Evolutionary conservation across 2,329 filamentous ascomycete species (phyloP).

Genomic region (Lasiodiplodia theobromae): DNA sequence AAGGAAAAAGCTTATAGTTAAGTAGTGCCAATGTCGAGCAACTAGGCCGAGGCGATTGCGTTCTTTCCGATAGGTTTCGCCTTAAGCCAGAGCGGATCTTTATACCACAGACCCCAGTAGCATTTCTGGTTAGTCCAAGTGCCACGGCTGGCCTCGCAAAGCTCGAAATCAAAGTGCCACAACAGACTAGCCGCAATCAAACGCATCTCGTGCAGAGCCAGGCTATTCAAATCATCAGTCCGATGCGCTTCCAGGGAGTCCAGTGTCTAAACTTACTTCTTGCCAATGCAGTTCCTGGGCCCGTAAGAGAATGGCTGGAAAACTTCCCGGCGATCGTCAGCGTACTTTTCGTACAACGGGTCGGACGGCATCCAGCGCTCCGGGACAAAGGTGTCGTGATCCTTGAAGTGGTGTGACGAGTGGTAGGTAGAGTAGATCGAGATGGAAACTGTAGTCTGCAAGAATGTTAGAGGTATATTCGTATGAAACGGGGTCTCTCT

Average conservation of each 20-base stretch:
- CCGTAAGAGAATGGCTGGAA: slow-evolving; percentile 41
- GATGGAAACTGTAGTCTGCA: slow-evolving; percentile 4
- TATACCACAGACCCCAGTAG: slow-evolving; percentile 39
- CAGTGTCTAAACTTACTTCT: slow-evolving; percentile 41
- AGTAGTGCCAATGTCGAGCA: neutral
- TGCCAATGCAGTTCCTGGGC: slow-evolving; percentile 47
- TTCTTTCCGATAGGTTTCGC: neutral
- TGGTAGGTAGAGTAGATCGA: slow-evolving; percentile 7
- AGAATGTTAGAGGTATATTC: neutral
- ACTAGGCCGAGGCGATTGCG: neutral
- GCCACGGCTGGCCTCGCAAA: slow-evolving; percentile 34
- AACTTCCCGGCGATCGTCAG: neutral
- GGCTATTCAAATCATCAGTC: slow-evolving; percentile 32
- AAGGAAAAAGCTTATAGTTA: too few species aligned
- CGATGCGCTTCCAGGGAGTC: neutral
- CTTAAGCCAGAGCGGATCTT: neutral
- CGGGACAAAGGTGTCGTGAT: slow-evolving; percentile 47
- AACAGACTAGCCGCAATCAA: slow-evolving; percentile 47
- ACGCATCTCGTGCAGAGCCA: slow-evolving; percentile 51
- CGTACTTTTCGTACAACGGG: slow-evolving; percentile 16
- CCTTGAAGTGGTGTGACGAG: slow-evolving; percentile 41
- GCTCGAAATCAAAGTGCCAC: slow-evolving; percentile 48
- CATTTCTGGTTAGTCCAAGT: neutral
- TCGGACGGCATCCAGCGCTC: slow-evolving; percentile 47
- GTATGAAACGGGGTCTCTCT: neutral